Base-by-base conservation (phyloP, 495 filamentous ascomycete genomes). In the Annulohypoxylon moriforme region DNA sequence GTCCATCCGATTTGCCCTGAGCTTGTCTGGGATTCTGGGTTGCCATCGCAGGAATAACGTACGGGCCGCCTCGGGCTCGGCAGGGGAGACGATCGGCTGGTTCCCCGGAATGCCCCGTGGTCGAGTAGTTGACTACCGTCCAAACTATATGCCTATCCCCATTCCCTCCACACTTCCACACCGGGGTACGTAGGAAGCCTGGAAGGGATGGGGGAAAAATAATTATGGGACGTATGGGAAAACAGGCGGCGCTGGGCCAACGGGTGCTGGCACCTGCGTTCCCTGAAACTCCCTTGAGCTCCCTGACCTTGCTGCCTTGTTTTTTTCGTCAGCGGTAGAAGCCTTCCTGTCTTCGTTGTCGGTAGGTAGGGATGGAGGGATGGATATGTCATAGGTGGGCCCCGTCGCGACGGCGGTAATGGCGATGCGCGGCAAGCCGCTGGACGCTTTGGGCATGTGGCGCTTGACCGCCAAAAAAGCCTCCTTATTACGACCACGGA, bases 41-140 rank as follows among this genome's bases (percentile, higher is more conserved):
- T 47, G 34, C 42, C 57, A 18, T 33, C 25, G 24, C 44, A 65
- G 53, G 44, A 60, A 44, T 44, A 36, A 56, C 18, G 34, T 63
- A 73, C 65, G 65, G 71, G 22, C 71, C 71, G 71, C 64, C 62
- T 73, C 71, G 71, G 71, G 61, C 66, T 73, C 71, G 71, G 71
- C 71, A 73, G 62, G 71, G 66, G 60, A n/a, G 14, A 65, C 47
- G 24, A 57, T 47, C 68, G 55, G 61, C 44, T 66, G 33, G 53
- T 56, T 31, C 56, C 61, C 68, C 67, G 60, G 67, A 50, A 69
- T 24, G 31, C 52, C 67, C 67, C 67, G 67, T 69, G 31, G n/a
- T 40, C 13, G 11, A 13, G 11, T 13, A 20, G 44, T 55, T 13
- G 9, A 40, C 60, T 56, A 18, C 33, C 55, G n/a, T 10, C 27